Base-by-base conservation (phyloP, 202 grass and related monocot species). In the Bolboschoenoplectus hybrid region DNA sequence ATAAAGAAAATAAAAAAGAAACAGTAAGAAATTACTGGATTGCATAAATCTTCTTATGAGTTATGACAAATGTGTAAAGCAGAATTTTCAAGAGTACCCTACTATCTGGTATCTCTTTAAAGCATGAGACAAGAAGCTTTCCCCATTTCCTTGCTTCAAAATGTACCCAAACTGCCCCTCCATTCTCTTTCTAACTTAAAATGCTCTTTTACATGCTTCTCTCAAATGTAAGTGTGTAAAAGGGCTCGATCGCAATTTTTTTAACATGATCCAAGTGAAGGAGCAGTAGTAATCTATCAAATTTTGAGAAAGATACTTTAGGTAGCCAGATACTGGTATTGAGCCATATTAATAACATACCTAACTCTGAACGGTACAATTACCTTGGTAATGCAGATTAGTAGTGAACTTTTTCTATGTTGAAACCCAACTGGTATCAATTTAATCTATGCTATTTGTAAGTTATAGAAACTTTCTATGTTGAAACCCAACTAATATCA, bases 1-100 rank as follows among this genome's bases (percentile, higher is more conserved):
- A 92, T 81, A 89, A 67, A 81, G 35, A 88, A 81, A 26, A 63
- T 49, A 8, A 80, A 86, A 68, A 57, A 72, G 81, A 68, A 67
- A 69, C 45, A 11, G 12, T 39, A 89, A 85, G 32, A 57, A 57
- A 9, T 78, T 34, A 78, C 49, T 38, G 49, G 58, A 9, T 78
- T 58, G 51, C 74, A 78, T 39, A 78, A 50, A 51, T 12, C 4
- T 49, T 74, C 45, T 45, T 78, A 57, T 41, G 12, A n/a, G 34
- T 17, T 13, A 52, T 38, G 34, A 57, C 10, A 78, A 58, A 57
- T 57, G 51, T 16, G 35, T 11, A 76, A 73, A 76, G 49, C 34
- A 58, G 34, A 78, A 52, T 72, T 58, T 77, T 57, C 44, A 74
- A 17, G 10, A 57, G 58, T 58, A 78, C 51, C 50, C 34, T 40